Base-by-base conservation (phyloP, 371 early-diverging fungal genomes). In the Batrachochytrium dendrobatidis region DNA sequence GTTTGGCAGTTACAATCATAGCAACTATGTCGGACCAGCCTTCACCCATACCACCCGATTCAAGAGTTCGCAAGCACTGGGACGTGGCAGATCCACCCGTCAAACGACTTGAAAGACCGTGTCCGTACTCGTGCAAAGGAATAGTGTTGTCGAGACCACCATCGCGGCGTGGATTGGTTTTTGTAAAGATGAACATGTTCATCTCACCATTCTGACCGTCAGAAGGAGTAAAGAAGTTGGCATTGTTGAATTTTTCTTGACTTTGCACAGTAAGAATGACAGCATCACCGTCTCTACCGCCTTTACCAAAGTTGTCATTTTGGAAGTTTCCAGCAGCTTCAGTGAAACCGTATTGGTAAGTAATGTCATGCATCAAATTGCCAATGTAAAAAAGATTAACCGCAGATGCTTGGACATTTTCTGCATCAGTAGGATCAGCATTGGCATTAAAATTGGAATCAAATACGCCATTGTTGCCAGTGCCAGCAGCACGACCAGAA, bases 251-350 rank as follows among this genome's bases (percentile, higher is more conserved):
- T 15, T 66, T 66, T 25, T 12, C 5, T 17, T 60, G 50, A 46
- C 64, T 66, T 48, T 72, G 73, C 7, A 46, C 57, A 34, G 28
- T 61, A 43, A 62, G 66, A 56, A 89, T 81, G 5, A 94, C 90
- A 1, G 88, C 84, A 69, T 95, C 95, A 50, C 75, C 73, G 25
- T 70, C 83, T 20, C 61, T 32, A 30, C 91, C 89, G 20, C 89
- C 89, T 52, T 82, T 48, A 39, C 51, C 43, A 52, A 48, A 22
- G 59, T 59, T 63, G 55, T 10, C 53, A 51, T 34, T 45, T 61
- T 79, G 77, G 66, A 79, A 79, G 72, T 79, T 79, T 12, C 77
- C 77, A 20, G 72, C 57, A n/a, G 35, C 52, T 58, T 79, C 79
- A 50, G 53, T 64, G 53, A 79, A 76, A 3, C 79, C 79, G 61